These are phyloP conservation scores for Pichia phayaonensis DNA, from an alignment of 805 yeast species.

Conservation along the genomic window DNA sequence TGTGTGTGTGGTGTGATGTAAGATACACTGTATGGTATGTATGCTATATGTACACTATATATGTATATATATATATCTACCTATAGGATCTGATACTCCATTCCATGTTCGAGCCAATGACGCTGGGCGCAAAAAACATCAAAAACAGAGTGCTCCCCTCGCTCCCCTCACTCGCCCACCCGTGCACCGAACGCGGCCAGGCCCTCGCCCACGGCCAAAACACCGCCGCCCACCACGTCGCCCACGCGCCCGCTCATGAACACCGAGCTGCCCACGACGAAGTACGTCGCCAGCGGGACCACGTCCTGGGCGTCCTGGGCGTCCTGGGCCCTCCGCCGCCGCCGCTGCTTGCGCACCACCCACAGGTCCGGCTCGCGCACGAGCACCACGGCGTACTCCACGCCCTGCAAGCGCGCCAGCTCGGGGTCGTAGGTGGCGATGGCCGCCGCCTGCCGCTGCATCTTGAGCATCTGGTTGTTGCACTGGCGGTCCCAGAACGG, in stretches of 20 bases:
- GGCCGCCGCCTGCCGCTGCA: slow-evolving; percentile 62
- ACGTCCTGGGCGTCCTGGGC: not conserved
- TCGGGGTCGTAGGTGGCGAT: slow-evolving; percentile 37
- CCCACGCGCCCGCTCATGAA: not conserved
- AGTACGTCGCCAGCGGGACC: not conserved
- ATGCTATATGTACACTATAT: no score
- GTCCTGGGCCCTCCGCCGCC: slow-evolving; percentile 31
- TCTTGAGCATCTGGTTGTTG: slow-evolving; percentile 87
- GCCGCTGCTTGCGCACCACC: slow-evolving; percentile 77
- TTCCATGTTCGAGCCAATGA: no score
- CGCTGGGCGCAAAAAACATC: no score
- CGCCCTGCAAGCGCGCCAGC: slow-evolving; percentile 71
- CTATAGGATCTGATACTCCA: not conserved
- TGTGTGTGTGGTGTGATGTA: not conserved
- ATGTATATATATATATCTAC: no score
- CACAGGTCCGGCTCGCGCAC: slow-evolving; percentile 88
- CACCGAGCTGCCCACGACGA: not conserved
- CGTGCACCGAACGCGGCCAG: not conserved
- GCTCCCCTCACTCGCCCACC: not conserved
- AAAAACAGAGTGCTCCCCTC: no score
- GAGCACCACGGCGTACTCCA: slow-evolving; percentile 70
- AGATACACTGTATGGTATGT: no score
- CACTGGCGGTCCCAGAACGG: slow-evolving; percentile 94
- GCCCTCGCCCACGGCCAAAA: not conserved
- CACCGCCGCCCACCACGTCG: not conserved